Base-by-base conservation (phyloP, 2,329 filamentous ascomycete genomes). In the Gnomoniopsis sp. region DNA sequence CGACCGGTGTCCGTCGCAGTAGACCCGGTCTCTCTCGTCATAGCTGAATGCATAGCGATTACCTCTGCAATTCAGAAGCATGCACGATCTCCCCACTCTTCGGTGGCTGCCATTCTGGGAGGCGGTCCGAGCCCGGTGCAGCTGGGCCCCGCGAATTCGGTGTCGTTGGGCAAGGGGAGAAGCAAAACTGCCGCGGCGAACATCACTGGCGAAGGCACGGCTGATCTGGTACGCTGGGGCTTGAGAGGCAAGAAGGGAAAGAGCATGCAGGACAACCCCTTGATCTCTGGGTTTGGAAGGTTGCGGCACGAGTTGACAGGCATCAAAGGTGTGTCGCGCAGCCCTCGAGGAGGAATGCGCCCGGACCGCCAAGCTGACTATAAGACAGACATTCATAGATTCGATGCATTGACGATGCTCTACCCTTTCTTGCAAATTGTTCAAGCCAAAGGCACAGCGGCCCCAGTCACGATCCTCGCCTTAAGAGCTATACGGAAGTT, bases 51-150 rank as follows among this genome's bases (percentile, higher is more conserved):
- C 75, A 98, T 98, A 71, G 93, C 93, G 49, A 93, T 99, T 76
- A 98, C 95, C 15, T 97, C 93, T 63, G 92, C 93, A 62, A 97
- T 99, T 84, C 93, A 96, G 70, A 99, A 99, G 77, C 89, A 97
- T 83, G 90, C 92, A 64, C 89, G 95, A 65, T 98, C 93, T 81
- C 91, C 92, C 50, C 93, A 98, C 72, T 96, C 93, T 14, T 97
- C 93, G 6, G 95, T 99, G 48, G 92, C 95, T 41, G 93, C 93
- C 55, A 99, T 99, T 62, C 81, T 99, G 34, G 95, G 95, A 53
- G 91, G 91, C 64, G 84, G 79, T 63, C 85, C 84, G 26, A 86
- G 83, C 61, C 75, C 82, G 7, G 73, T 85, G 57, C 79, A 82
- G 57, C 74, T 85, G 3, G 80, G 78, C 1, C 77, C 78, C 12